Conservation (phyloP, 306 rosid species). For the Fagus sylvatica region DNA sequence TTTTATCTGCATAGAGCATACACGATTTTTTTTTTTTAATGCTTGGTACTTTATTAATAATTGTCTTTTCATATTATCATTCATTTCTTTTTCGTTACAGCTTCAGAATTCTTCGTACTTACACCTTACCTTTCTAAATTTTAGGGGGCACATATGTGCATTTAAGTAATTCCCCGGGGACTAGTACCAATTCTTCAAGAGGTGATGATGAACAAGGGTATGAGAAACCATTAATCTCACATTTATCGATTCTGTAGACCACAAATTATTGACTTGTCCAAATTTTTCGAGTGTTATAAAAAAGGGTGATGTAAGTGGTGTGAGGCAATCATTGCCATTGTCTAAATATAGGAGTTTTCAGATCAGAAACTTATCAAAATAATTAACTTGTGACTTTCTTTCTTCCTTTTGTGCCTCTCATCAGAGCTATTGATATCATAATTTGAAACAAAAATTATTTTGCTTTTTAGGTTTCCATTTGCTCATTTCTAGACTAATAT, state of each 20-base stretch:
- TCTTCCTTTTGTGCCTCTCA: too few species aligned
- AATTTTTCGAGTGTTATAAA: too few species aligned
- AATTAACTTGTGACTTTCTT: too few species aligned
- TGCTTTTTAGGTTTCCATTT: background rate
- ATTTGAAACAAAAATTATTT: background rate
- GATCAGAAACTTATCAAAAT: too few species aligned
- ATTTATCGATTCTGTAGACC: background rate
- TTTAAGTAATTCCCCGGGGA: slow-evolving; percentile 47
- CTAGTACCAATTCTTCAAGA: slow-evolving; percentile 43
- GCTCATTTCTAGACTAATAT: background rate
- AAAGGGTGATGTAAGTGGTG: too few species aligned
- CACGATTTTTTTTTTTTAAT: background rate
- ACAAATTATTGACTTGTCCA: too few species aligned
- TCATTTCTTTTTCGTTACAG: slow-evolving; percentile 4
- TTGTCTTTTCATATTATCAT: background rate
- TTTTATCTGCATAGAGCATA: background rate
- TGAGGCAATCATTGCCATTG: too few species aligned
- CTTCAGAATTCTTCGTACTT: background rate
- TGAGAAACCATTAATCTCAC: slow-evolving; percentile 28
- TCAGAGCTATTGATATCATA: background rate
- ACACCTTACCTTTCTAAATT: background rate
- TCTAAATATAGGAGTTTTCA: too few species aligned
- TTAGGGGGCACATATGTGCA: slow-evolving; percentile 58
- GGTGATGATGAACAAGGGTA: slow-evolving; percentile 59
- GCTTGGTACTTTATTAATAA: background rate